Evolutionary conservation across 345 rosid genomes (phyloP).

Genomic region (Firmiana major): DNA sequence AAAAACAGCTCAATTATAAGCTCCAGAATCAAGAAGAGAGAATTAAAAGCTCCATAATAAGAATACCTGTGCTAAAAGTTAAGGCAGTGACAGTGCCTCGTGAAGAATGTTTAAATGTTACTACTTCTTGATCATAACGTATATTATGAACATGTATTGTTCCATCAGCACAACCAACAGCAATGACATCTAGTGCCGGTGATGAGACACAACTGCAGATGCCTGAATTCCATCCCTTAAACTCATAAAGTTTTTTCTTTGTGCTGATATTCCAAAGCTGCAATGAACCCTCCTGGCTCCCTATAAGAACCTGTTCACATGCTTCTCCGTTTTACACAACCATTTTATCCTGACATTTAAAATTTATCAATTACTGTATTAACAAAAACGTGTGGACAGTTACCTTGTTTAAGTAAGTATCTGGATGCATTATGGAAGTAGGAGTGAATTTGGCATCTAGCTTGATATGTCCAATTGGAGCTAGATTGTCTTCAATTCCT

Average conservation of each 20-base stretch:
- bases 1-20: background rate
- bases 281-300: constrained; percentile 80
- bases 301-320: constrained; percentile 63
- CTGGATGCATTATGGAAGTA: constrained; percentile 81
- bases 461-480: constrained; percentile 61
- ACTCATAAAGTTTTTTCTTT: constrained; percentile 72
- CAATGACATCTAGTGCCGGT: constrained; percentile 93
- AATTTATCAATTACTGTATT: background rate
- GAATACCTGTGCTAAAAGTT: constrained; percentile 76
- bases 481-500: constrained; percentile 54
- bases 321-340: background rate
- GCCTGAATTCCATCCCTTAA: constrained; percentile 79
- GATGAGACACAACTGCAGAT: constrained; percentile 80
- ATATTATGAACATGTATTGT: constrained; percentile 84
- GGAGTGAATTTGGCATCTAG: constrained; percentile 61
- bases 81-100: constrained; percentile 84
- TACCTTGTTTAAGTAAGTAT: constrained; percentile 93
- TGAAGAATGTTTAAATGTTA: constrained; percentile 65
- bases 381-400: constrained; percentile 7
- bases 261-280: constrained; percentile 97
- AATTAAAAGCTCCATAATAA: background rate
- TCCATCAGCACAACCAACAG: constrained; percentile 92
- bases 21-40: background rate
- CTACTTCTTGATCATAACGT: constrained; percentile 67
- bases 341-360: background rate